Conservation (phyloP, 805 yeast genomes). For the Candida coleopterorum region DNA sequence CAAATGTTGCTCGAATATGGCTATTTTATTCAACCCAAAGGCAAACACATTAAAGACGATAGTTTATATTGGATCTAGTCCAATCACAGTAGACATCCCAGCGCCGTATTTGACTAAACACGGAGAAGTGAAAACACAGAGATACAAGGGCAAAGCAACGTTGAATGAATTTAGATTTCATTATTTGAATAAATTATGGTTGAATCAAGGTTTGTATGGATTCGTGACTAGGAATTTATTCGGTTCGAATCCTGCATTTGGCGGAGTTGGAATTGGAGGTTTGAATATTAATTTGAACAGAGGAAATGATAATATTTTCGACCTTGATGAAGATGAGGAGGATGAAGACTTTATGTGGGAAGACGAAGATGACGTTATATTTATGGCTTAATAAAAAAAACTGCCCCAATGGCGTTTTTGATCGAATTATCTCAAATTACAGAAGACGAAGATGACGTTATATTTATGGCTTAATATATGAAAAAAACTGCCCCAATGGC, state of each 20-base stretch:
- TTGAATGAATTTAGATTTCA: constrained; percentile 51
- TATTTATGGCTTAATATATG: constrained; percentile 1
- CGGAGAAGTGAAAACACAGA: constrained; percentile 64
- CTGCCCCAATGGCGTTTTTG: too few relatives aligned
- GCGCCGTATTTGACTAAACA: constrained; percentile 73
- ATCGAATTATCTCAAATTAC: too few relatives aligned
- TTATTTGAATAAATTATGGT: constrained; percentile 55
- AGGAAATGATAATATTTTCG: background rate
- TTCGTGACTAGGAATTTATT: constrained; percentile 34
- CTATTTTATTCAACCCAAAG: constrained; percentile 24
- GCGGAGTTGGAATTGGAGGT: constrained; percentile 14
- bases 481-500: too few relatives aligned
- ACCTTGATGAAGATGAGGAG: constrained; percentile 1
- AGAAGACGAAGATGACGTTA: constrained; percentile 1
- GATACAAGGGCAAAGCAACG: constrained; percentile 53
- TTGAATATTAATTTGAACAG: constrained; percentile 1
- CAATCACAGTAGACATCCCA: constrained; percentile 33
- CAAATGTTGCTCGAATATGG: constrained; percentile 19
- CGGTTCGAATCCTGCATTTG: constrained; percentile 17
- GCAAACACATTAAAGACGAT: constrained; percentile 22
- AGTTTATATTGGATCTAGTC: constrained; percentile 20
- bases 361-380: background rate
- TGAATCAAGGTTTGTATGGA: constrained; percentile 53
- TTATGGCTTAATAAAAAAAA: constrained; percentile 1
- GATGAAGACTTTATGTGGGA: constrained; percentile 4